Evolutionary conservation across 2,329 filamentous ascomycete species (phyloP), one percentile per base, ranked within the genome.

Genomic region (Clonostachys rosea): DNA sequence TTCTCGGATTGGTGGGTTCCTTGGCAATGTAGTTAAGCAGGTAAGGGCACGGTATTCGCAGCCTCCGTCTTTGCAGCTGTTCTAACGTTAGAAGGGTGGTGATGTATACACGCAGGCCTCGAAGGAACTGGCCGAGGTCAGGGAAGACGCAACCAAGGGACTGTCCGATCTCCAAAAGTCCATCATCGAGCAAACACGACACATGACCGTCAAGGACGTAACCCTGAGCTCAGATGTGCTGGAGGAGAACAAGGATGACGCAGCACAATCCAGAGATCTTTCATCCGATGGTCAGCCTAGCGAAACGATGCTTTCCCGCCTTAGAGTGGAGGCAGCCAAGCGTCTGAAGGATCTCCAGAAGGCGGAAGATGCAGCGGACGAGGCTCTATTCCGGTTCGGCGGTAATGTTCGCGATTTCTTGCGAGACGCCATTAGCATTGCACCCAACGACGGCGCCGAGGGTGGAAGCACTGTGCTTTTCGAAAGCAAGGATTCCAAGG

Each of bases 341-440:
- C 82, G 90, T 43, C 73, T 97, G 49, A 94, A 89, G 60, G 90
- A 96, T 50, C 84, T 97, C 17, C 89, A 96, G 61, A 83, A 83
- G 56, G 94, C 92, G 12, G 94, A 99, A 67, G 92, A 97, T 61
- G 92, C 92, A 5, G 94, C 94, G 8, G 94, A 99, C 64, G 94
- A 97, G 66, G 94, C 94, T 1, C 80, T 99, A 10, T 73, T 97
- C 55, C 89, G 89, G 54, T 96, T 97, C 59, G 94, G 94, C 18
- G 83, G 84, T 49, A 96, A 94, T 58, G 83, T 99, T 43, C 81
- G 89, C 36, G 87, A 92, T 66, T 97, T 95, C 69, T 74, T 99
- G 52, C 83, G 86, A 45, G 92, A 99, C 55, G 94, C 94, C 44
- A 87, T 99, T 48, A 90, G 81, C 46, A 89, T 99, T 56, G 85